Base-by-base conservation (phyloP, 2,329 filamentous ascomycete species). In the Cordyceps fumosorosea region DNA sequence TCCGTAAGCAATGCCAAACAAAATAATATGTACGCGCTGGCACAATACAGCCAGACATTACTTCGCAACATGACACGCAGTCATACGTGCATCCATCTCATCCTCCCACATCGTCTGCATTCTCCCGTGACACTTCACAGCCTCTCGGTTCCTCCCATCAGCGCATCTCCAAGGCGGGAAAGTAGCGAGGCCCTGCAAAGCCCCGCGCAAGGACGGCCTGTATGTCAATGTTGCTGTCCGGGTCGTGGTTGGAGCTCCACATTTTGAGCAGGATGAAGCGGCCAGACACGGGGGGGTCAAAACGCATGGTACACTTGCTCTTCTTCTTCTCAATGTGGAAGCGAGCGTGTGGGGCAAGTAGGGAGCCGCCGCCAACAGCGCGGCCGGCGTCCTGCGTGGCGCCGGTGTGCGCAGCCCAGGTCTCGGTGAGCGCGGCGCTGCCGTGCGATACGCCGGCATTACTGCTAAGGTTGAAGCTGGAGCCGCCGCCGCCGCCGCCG, bases 241-340 rank as follows among this genome's bases (percentile, higher is more conserved):
- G 80, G 54, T 87, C 85, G 29, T 85, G 83, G 63, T 85, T 84
- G 2, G 89, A 89, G 68, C 88, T 92, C 90, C 91, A 97, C 73
- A 97, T 85, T 78, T 97, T 97, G 65, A 98, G 79, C 48, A 97
- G 76, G 58, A 98, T 89, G 72, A 89, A 96, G 62, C 90, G 84
- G 5, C 90, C 90, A 12, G 90, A 91, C 64, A 95, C 84, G 0
- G 89, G 88, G 62, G 91, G 89, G 68, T 93, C 85, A 68, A 98
- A 97, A 63, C 85, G 88, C 68, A 98, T 89, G 16, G 88, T 92
- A 68, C 95, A 93, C 74, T 89, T 91, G 76, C 86, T 91, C 77
- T 91, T 93, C 68, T 89, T 84, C 72, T 87, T 85, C 69, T 89
- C 87, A 61, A 97, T 96, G 70, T 88, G 89, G 75, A 98, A 97